These are phyloP conservation scores for Xylariaceae sp. DNA, from an alignment of 2,329 filamentous ascomycete species.

Conservation along the genomic window DNA sequence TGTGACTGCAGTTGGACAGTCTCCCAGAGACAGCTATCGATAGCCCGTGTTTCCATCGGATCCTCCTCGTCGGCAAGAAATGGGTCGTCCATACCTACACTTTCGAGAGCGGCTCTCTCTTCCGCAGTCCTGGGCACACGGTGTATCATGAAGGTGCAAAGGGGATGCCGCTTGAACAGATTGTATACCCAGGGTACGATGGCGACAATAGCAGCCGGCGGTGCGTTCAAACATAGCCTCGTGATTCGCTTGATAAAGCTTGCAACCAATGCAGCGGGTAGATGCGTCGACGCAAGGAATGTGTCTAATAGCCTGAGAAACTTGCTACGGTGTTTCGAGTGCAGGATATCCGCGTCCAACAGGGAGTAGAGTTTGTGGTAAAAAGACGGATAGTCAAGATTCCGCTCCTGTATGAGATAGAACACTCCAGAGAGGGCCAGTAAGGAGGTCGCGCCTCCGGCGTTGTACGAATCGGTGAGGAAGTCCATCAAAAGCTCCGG, in stretches of 20 bases:
- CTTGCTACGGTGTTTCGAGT: slow-evolving; percentile 87
- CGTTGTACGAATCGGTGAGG: slow-evolving; percentile 85
- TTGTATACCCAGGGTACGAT: slow-evolving; percentile 95
- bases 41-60: slow-evolving; percentile 76
- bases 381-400: slow-evolving; percentile 92
- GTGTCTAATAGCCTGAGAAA: slow-evolving; percentile 91
- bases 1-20: slow-evolving; percentile 84
- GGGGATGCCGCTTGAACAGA: slow-evolving; percentile 79
- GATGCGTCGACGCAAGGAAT: slow-evolving; percentile 84
- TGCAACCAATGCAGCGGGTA: slow-evolving; percentile 82
- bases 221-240: slow-evolving; percentile 75
- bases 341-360: slow-evolving; percentile 74
- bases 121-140: slow-evolving; percentile 56
- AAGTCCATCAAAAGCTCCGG: slow-evolving; percentile 93
- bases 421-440: slow-evolving; percentile 89
- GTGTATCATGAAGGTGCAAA: slow-evolving; percentile 94
- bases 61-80: slow-evolving; percentile 71
- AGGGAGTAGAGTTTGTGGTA: slow-evolving; percentile 91
- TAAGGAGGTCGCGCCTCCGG: slow-evolving; percentile 78
- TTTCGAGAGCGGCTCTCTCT: slow-evolving; percentile 51
- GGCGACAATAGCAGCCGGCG: slow-evolving; percentile 80
- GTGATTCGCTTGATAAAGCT: slow-evolving; percentile 95
- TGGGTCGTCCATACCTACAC: slow-evolving; percentile 58
- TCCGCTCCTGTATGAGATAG: slow-evolving; percentile 86
- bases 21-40: slow-evolving; percentile 94